Evolutionary conservation across 1,284 basidiomycete genomes (phyloP), one percentile per base, ranked within the genome.

Genomic region (Trichosporon ovoides): DNA sequence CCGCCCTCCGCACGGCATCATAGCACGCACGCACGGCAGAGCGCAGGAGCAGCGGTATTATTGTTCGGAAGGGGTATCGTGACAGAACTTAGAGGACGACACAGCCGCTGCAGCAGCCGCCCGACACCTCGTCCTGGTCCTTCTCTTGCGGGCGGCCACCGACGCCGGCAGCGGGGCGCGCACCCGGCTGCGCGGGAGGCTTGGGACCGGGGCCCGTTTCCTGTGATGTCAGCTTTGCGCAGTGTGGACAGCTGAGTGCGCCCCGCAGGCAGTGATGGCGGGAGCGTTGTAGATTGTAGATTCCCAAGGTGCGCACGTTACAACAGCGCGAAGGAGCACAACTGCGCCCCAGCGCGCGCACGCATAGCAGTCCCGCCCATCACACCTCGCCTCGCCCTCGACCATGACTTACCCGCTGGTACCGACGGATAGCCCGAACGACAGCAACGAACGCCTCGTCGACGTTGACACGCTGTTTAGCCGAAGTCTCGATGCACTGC

Each of bases 361-460:
- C n/a, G n/a, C n/a, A n/a, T n/a, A n/a, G n/a, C n/a, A n/a, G n/a
- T n/a, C n/a, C n/a, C n/a, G n/a, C n/a, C 16, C 16, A 40, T 28
- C 37, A 48, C 5, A n/a, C n/a, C n/a, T n/a, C n/a, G n/a, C n/a
- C n/a, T n/a, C n/a, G n/a, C n/a, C n/a, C n/a, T 31, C 28, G 28
- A 31, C 9, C 28, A n/a, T 3, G 16, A 63, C 78, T 53, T 50
- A 84, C 91, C 82, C 90, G 94, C 83, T 98, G 98, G 80, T 93
- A 97, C 75, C 88, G 87, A 68, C 96, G 83, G 70, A 99, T 99
- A 78, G 97, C 93, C 51, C 94, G 86, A 36, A 99, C 96, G 60
- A 99, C 87, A 66, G 91, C 89, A 73, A 85, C 87, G 81, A 98
- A 99, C n/a, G 94, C 92, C 79, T 98, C 95, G 71, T 99, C 96